Percentiles rank a stretch among this genome's conserved stretches.
phyloP scores from a whole-genome alignment of 2,329 filamentous ascomycete genomes.

The Fusarium begoniae region DNA sequence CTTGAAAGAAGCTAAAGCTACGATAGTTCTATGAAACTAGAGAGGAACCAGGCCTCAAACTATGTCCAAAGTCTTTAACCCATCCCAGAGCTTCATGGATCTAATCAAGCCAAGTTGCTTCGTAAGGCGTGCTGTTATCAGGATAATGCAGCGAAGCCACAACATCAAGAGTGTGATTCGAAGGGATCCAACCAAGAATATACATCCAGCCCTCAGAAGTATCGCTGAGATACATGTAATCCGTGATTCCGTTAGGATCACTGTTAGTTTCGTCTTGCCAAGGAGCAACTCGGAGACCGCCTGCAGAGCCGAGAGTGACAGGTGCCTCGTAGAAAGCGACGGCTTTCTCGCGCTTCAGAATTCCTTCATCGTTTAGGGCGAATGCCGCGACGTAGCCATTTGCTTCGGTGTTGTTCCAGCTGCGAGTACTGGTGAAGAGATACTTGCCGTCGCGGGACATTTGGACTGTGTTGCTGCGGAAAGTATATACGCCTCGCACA shows the following conservation, averaged over 20 bases:
- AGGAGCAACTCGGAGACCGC: background rate
- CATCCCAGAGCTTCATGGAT: background rate
- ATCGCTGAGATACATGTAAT: slow-evolving; percentile 4
- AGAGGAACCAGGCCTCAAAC: background rate
- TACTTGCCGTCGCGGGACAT: slow-evolving; percentile 1
- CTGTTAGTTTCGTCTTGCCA: background rate
- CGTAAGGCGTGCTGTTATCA: background rate
- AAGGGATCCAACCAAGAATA: background rate
- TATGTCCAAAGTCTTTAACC: too few relatives aligned
- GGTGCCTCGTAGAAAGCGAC: background rate
- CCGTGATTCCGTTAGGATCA: background rate
- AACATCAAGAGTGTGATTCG: background rate
- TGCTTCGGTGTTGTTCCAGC: slow-evolving; percentile 3
- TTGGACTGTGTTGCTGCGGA: slow-evolving; percentile 4
- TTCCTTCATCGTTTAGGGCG: background rate
- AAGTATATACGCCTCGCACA: background rate
- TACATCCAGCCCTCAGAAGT: slow-evolving; percentile 1
- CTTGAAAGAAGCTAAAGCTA: background rate
- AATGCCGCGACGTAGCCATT: slow-evolving; percentile 1
- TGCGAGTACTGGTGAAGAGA: background rate
- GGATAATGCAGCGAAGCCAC: background rate
- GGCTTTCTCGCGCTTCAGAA: background rate
- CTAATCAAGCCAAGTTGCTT: slow-evolving; percentile 4
- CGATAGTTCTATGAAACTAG: background rate
- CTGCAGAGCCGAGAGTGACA: background rate